phyloP scores from a whole-genome alignment of 768 basidiomycete species.

The Pilatotrama ljubarskyi region DNA sequence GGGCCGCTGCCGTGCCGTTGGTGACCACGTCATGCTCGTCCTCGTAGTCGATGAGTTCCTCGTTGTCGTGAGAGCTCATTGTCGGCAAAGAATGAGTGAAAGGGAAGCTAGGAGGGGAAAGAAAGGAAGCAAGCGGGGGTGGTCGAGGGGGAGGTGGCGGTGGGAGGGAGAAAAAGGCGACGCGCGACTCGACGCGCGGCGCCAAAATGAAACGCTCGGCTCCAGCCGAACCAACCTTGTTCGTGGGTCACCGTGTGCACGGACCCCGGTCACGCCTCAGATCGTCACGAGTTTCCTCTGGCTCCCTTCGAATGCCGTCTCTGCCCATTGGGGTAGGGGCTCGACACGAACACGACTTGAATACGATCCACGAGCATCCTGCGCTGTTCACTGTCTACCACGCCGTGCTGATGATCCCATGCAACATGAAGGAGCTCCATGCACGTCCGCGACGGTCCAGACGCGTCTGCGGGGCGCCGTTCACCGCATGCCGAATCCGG shows the following conservation, averaged over 20 bases:
- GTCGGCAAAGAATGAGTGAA: slow-evolving; percentile 28
- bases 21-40: slow-evolving; percentile 82
- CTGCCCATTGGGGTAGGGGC: neutral
- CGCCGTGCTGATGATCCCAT: neutral
- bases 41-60: slow-evolving; percentile 94
- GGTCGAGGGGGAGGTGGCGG: slow-evolving; percentile 24
- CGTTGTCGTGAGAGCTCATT: slow-evolving; percentile 86
- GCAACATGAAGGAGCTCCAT: neutral
- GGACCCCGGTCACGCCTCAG: slow-evolving; percentile 20
- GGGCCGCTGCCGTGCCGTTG: slow-evolving; percentile 48
- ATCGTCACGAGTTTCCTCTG: neutral
- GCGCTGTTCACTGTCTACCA: neutral
- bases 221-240: slow-evolving; percentile 9
- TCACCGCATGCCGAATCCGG: slow-evolving; percentile 8
- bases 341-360: neutral
- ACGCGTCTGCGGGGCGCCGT: neutral
- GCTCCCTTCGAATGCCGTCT: neutral
- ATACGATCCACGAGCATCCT: slow-evolving; percentile 4
- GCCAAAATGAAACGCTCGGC: slow-evolving; percentile 18
- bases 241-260: slow-evolving; percentile 9
- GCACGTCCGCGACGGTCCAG: slow-evolving; percentile 2
- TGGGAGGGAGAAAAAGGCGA: slow-evolving; percentile 30
- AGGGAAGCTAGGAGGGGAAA: slow-evolving; percentile 32
- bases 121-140: slow-evolving; percentile 25
- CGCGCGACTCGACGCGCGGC: slow-evolving; percentile 19